Evolutionary conservation across 495 filamentous ascomycete species (phyloP).

Genomic region (Arthonia radiata): DNA sequence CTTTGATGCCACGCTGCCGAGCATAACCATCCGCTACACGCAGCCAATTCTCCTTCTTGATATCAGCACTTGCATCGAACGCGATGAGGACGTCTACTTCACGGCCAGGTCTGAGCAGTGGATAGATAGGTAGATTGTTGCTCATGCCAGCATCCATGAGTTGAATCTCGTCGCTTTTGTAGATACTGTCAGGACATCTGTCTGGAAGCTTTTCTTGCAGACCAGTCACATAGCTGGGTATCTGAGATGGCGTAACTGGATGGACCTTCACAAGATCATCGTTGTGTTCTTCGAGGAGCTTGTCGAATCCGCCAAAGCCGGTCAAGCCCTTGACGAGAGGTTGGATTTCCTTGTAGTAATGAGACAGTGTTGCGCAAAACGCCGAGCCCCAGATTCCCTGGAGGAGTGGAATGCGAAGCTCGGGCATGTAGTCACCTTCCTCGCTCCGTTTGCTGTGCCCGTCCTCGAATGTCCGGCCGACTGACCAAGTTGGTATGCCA

Average conservation of each 20-base stretch:
- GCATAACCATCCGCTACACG: slow-evolving; percentile 82
- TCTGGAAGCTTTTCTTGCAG: slow-evolving; percentile 50
- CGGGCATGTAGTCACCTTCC: no score
- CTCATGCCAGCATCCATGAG: slow-evolving; percentile 97
- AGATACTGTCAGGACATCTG: slow-evolving; percentile 49
- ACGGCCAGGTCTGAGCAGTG: slow-evolving; percentile 63
- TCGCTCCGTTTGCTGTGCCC: no score
- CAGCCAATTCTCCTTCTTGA: slow-evolving; percentile 79
- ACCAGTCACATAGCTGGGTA: slow-evolving; percentile 69
- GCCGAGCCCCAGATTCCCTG: slow-evolving; percentile 27
- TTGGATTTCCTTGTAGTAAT: slow-evolving; percentile 84
- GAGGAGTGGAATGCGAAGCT: no score
- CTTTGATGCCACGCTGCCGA: slow-evolving; percentile 61
- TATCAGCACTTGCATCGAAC: slow-evolving; percentile 67
- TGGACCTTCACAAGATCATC: slow-evolving; percentile 72
- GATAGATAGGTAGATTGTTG: slow-evolving; percentile 91
- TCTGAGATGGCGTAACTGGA: slow-evolving; percentile 65
- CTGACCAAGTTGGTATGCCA: no score
- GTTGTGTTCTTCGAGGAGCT: slow-evolving; percentile 59
- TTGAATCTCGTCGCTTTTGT: slow-evolving; percentile 42
- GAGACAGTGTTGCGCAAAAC: slow-evolving; percentile 81
- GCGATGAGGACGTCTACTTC: slow-evolving; percentile 79
- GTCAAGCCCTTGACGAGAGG: slow-evolving; percentile 48
- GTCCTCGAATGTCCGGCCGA: no score
- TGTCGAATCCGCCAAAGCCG: slow-evolving; percentile 57